phyloP scores from a whole-genome alignment of 345 rosid genomes.

The Eucalyptus pauciflora region DNA sequence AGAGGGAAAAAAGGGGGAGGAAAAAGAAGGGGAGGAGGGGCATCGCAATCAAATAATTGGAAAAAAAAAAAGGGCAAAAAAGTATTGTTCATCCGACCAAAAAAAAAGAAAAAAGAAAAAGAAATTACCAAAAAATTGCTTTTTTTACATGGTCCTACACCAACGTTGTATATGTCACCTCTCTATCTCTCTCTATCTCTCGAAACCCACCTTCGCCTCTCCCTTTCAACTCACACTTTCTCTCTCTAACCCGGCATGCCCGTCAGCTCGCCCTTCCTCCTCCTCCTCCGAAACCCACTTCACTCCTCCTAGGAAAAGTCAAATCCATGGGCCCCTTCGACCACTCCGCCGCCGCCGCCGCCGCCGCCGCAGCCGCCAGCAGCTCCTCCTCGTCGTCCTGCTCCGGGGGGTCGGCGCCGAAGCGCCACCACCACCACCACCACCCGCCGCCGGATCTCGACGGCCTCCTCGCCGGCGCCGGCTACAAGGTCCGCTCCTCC shows the following conservation, averaged over 20 bases:
- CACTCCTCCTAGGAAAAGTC: background rate
- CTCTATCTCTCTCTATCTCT: background rate
- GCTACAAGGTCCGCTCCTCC: slow-evolving; percentile 49
- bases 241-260: background rate
- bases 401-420: slow-evolving; percentile 11
- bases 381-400: slow-evolving; percentile 11
- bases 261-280: background rate
- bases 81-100: background rate
- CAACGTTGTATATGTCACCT: background rate
- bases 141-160: background rate
- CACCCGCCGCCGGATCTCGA: slow-evolving; percentile 28
- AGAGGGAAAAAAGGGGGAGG: background rate
- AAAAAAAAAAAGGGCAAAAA: background rate
- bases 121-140: background rate
- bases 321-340: slow-evolving; percentile 20
- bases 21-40: background rate
- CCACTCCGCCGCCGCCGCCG: slow-evolving; percentile 8
- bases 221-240: background rate
- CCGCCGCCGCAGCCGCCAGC: slow-evolving; percentile 3
- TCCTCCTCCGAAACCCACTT: background rate
- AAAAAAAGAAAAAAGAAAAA: background rate
- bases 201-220: background rate
- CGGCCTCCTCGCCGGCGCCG: slow-evolving; percentile 47
- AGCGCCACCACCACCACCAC: slow-evolving; percentile 3
- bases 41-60: background rate